Conservation (phyloP, 2,329 filamentous ascomycete species). For the Alternaria burnsii region DNA sequence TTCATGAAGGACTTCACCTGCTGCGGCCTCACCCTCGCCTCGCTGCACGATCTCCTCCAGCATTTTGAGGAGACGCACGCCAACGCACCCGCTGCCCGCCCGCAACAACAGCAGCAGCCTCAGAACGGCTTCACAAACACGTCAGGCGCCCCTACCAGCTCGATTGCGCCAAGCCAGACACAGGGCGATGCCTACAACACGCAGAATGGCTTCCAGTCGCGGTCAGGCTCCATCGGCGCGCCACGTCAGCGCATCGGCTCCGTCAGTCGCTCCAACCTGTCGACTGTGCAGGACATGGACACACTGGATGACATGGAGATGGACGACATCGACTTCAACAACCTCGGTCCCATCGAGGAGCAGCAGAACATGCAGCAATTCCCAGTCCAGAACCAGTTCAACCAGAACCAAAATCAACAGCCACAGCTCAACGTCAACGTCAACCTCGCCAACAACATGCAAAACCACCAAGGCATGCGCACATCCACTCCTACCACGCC, state of each 20-base stretch:
- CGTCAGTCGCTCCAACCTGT: slow-evolving; percentile 52
- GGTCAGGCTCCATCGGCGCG: slow-evolving; percentile 51
- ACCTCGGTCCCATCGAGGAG: slow-evolving; percentile 70
- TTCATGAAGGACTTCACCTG: slow-evolving; percentile 98
- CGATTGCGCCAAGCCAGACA: slow-evolving; percentile 56
- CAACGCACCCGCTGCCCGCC: slow-evolving; percentile 65
- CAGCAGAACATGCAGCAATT: slow-evolving; percentile 67
- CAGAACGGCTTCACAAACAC: slow-evolving; percentile 52
- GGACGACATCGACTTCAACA: slow-evolving; percentile 95
- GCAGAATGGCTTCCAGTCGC: slow-evolving; percentile 49
- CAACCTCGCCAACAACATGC: slow-evolving; percentile 74
- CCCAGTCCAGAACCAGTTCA: slow-evolving; percentile 61
- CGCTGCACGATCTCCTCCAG: slow-evolving; percentile 91
- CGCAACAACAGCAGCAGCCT: slow-evolving; percentile 61
- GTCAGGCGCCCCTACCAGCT: slow-evolving; percentile 40
- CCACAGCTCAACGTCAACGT: slow-evolving; percentile 86
- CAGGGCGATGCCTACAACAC: slow-evolving; percentile 49
- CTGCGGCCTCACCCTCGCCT: slow-evolving; percentile 87
- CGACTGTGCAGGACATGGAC: slow-evolving; percentile 71
- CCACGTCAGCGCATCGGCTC: slow-evolving; percentile 52
- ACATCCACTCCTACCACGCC: slow-evolving; percentile 89
- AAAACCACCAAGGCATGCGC: slow-evolving; percentile 78
- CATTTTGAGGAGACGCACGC: slow-evolving; percentile 97
- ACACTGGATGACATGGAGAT: slow-evolving; percentile 91
- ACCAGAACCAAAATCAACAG: slow-evolving; percentile 61